Conservation (phyloP, 2,329 filamentous ascomycete genomes). For the Botrytis cinerea region DNA sequence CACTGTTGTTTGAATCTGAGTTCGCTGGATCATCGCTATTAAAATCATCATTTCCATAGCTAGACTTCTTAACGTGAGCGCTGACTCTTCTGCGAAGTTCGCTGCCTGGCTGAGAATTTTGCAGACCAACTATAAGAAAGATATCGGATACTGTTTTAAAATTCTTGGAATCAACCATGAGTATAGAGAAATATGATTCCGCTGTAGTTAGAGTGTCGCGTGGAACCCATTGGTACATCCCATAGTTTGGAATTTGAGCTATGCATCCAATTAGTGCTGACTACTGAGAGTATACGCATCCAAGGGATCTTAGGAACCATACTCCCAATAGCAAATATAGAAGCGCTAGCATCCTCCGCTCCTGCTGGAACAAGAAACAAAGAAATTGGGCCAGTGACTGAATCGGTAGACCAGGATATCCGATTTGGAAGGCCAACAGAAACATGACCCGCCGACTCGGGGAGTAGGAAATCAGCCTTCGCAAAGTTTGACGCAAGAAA, state of each 20-base stretch:
- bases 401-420: neutral
- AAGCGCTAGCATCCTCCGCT: neutral
- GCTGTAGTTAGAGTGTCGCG: neutral
- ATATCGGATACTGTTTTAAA: neutral
- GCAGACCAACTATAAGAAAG: neutral
- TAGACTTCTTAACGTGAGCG: neutral
- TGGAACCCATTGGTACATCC: constrained; percentile 5
- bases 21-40: neutral
- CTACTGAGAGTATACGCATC: neutral
- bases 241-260: constrained; percentile 14
- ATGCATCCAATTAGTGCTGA: neutral
- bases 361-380: constrained; percentile 19
- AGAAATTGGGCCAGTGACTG: constrained; percentile 6
- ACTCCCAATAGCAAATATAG: neutral
- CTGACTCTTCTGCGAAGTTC: neutral
- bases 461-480: neutral
- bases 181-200: neutral
- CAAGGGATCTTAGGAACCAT: neutral
- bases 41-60: neutral
- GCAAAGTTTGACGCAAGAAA: neutral
- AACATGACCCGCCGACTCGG: neutral
- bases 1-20: neutral
- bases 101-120: neutral
- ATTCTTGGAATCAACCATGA: constrained; percentile 2
- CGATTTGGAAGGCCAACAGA: neutral